Evolutionary conservation across 2,329 filamentous ascomycete genomes (phyloP), one percentile per base, ranked within the genome.

Genomic region (Helotiales sp.): DNA sequence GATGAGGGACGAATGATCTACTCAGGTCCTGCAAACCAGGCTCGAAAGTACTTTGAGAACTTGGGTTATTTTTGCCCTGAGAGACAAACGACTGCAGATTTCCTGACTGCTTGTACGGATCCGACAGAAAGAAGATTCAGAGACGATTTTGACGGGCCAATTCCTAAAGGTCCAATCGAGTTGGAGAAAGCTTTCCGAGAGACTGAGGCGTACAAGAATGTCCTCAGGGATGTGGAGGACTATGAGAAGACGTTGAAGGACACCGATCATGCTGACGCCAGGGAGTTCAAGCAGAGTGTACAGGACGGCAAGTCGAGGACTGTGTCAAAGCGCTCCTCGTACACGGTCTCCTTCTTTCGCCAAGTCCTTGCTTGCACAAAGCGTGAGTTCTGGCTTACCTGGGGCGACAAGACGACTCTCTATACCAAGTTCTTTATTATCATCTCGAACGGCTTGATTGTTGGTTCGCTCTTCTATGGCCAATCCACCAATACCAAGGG

Each of bases 391-490:
- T 92, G 89, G 87, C 81, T 96, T 29, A 82, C 92, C 27, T 82
- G 83, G 69, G 90, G 90, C 36, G 89, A 96, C 72, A 86, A 81
- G 59, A 86, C 85, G 0, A 88, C 89, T 0, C 78, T 95, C 1
- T 87, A 86, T 71, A 93, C 89, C 38, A 95, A 93, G 64, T 80
- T 89, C 58, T 89, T 91, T 73, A 91, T 91, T 69, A 89, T 92
- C 66, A 74, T 93, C 57, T 81, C 87, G 57, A 90, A 90, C 70
- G 82, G 74, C 55, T 78, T 96, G 9, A 90, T 96, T 60, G 86
- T 93, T 54, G 88, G 89, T 1, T 90, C 87, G 2, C 78, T 95
- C 17, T 95, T 95, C 74, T 90, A 91, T 66, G 89, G 84, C 12
- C 78, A 86, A 68, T 74, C 82, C 0, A 66, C 80, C 5, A 77